Evolutionary conservation across 306 rosid genomes (phyloP).

Genomic region (Rubus parviflorus): DNA sequence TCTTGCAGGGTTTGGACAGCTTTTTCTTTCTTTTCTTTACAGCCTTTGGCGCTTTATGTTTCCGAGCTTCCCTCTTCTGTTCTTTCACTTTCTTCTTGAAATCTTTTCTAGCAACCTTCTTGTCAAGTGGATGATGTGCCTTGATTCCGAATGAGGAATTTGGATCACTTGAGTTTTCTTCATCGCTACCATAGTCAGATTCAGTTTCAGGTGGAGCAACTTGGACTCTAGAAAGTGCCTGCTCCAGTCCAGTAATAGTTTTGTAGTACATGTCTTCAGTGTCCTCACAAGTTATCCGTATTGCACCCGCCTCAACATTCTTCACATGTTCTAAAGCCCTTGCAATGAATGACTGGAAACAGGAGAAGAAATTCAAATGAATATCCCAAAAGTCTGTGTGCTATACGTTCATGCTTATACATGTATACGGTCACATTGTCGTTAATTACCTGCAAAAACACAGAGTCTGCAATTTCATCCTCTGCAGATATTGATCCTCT

Average conservation of each 20-base stretch:
- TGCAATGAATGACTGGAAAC: constrained; percentile 65
- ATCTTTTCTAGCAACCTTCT: constrained; percentile 75
- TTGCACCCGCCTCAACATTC: constrained; percentile 71
- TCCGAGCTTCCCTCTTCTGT: constrained; percentile 81
- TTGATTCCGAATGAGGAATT: constrained; percentile 48
- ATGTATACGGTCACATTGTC: background rate
- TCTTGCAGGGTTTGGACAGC: constrained; percentile 63
- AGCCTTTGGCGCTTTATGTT: constrained; percentile 72
- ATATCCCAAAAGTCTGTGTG: background rate
- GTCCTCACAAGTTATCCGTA: constrained; percentile 65
- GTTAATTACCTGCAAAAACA: constrained; percentile 62
- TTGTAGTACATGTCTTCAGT: constrained; percentile 61
- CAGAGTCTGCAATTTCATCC: constrained; percentile 66
- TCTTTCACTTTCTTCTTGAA: constrained; percentile 81
- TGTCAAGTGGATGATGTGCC: constrained; percentile 43
- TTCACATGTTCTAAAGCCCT: constrained; percentile 64
- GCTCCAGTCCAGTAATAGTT: constrained; percentile 75
- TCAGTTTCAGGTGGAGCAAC: constrained; percentile 21
- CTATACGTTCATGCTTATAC: background rate
- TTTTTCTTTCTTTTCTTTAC: constrained; percentile 74
- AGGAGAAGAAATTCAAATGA: constrained; percentile 6
- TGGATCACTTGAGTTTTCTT: constrained; percentile 36
- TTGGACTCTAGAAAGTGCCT: constrained; percentile 42
- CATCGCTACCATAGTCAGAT: constrained; percentile 22
- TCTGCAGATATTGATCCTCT: constrained; percentile 24